A percentile compares a stretch with the other conserved stretches of the same genome.
phyloP scores from a whole-genome alignment of 768 basidiomycete species.

The Galerina marginata region DNA sequence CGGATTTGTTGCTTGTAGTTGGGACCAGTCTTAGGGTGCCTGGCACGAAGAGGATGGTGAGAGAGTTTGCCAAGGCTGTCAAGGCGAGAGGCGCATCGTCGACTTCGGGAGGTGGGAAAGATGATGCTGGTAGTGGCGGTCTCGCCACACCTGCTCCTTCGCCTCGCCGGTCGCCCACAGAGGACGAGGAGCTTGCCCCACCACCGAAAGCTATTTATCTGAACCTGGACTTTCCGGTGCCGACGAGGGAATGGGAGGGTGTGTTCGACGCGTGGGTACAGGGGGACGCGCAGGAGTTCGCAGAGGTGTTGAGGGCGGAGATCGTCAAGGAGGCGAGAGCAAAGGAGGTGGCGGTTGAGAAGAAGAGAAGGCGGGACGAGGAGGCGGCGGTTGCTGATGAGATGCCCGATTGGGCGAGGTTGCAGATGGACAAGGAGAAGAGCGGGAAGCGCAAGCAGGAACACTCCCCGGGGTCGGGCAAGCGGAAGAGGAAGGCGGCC shows the following conservation, averaged over 20 bases:
- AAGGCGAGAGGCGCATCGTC: slow-evolving; percentile 47
- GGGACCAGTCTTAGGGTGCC: slow-evolving; percentile 90
- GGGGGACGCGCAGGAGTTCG: slow-evolving; percentile 86
- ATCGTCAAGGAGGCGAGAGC: slow-evolving; percentile 58
- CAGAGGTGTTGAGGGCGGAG: slow-evolving; percentile 61
- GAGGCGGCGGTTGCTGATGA: slow-evolving; percentile 35
- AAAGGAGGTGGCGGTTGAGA: slow-evolving; percentile 60
- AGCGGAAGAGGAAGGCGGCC: slow-evolving; percentile 6
- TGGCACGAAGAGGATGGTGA: slow-evolving; percentile 90
- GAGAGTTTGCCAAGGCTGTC: slow-evolving; percentile 85
- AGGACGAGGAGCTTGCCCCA: slow-evolving; percentile 50
- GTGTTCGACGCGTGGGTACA: slow-evolving; percentile 92
- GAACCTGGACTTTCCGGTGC: slow-evolving; percentile 86
- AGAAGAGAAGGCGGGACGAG: slow-evolving; percentile 62
- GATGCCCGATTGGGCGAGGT: slow-evolving; percentile 22
- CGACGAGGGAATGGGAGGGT: slow-evolving; percentile 85
- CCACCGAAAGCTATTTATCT: slow-evolving; percentile 70
- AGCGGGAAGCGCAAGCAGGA: not conserved
- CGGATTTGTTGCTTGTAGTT: slow-evolving; percentile 87
- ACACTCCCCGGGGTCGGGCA: not conserved
- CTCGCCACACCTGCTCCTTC: slow-evolving; percentile 53
- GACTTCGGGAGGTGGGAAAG: not conserved
- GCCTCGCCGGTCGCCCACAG: slow-evolving; percentile 45
- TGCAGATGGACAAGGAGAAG: slow-evolving; percentile 1
- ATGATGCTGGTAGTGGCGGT: slow-evolving; percentile 18